A percentile compares a stretch with the other conserved stretches of the same genome.
Conservation (phyloP, 2,329 filamentous ascomycete species). For the Cladosporium sp. region DNA sequence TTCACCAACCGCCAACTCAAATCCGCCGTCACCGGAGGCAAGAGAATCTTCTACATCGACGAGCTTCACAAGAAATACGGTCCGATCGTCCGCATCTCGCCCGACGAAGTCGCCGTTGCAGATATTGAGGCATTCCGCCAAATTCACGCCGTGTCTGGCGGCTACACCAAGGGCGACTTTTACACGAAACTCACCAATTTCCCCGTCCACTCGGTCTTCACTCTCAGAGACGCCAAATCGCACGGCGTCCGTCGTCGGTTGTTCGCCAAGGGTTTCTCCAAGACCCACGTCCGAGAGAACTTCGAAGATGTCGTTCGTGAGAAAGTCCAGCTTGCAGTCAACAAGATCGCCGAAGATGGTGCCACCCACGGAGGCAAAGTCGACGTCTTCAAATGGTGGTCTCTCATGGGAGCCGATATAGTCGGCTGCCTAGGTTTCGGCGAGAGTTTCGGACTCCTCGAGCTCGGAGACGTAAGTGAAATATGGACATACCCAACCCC, state of each 20-base stretch:
- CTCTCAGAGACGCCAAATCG: constrained; percentile 32
- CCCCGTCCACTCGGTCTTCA: constrained; percentile 28
- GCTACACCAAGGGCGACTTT: constrained; percentile 32
- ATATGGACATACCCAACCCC: no score
- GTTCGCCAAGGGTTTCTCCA: constrained; percentile 34
- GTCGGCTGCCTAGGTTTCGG: constrained; percentile 16
- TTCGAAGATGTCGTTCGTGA: constrained; percentile 35
- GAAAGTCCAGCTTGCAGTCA: constrained; percentile 31
- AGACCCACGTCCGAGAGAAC: constrained; percentile 31
- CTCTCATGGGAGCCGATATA: constrained; percentile 14
- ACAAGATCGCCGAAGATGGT: constrained; percentile 28
- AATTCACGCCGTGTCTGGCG: constrained; percentile 7
- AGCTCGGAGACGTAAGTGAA: constrained; percentile 9
- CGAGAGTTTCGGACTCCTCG: constrained; percentile 15
- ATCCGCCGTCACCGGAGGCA: constrained; percentile 28
- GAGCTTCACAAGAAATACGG: constrained; percentile 44
- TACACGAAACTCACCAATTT: constrained; percentile 20
- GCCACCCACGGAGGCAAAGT: constrained; percentile 28
- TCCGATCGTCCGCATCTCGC: constrained; percentile 44
- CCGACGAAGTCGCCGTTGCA: constrained; percentile 44
- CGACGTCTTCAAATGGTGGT: constrained; percentile 38
- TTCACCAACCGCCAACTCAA: constrained; percentile 25
- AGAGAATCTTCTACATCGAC: constrained; percentile 23
- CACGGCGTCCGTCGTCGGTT: constrained; percentile 35
- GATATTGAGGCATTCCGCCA: constrained; percentile 33